Base-by-base conservation (phyloP, 139 green algal species). In the Nannochloris sp. region DNA sequence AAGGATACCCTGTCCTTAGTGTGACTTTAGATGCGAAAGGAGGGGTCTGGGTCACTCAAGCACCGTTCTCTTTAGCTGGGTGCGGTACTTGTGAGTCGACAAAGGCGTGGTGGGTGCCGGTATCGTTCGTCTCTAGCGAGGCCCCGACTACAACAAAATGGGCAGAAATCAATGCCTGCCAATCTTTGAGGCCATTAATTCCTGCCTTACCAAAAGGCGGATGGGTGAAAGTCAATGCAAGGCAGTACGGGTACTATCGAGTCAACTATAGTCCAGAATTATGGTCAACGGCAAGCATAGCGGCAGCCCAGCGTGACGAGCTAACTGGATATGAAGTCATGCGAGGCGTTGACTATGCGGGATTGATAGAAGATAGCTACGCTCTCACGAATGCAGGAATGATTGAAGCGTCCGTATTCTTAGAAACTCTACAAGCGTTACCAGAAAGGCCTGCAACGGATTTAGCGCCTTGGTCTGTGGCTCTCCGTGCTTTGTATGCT, bases 211-310 rank as follows among this genome's bases (percentile, higher is more conserved):
- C 57, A 47, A 47, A 74, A 4, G 19, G 13, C 5, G 54, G 39
- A 25, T 90, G 83, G 79, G 47, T 92, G 4, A 89, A 90, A 75
- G 57, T 92, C 12, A 91, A 91, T 46, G 64, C 71, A 0, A 68
- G 68, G 13, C 85, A 92, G 68, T 75, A 72, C 19, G 80, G 77
- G 23, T 81, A 74, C 35, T 86, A 83, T 75, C 60, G 83, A 7
- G 83, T 88, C 23, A 71, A 81, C 14, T 90, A 90, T 65, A 60
- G 58, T 2, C 47, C 61, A 23, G 31, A 59, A 6, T 47, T 83
- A 35, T 90, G 83, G 83, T 32, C 6, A 0, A 14, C 32, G 3
- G 62, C 89, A 19, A 62, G 64, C 0, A 56, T 30, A 9, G 73
- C 67, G 30, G 77, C 67, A 2, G 64, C 58, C 4, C 60, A 46